These are phyloP conservation scores for Novymonas esmeraldas DNA, from an alignment of 208 protist genomes.

Conservation along the genomic window DNA sequence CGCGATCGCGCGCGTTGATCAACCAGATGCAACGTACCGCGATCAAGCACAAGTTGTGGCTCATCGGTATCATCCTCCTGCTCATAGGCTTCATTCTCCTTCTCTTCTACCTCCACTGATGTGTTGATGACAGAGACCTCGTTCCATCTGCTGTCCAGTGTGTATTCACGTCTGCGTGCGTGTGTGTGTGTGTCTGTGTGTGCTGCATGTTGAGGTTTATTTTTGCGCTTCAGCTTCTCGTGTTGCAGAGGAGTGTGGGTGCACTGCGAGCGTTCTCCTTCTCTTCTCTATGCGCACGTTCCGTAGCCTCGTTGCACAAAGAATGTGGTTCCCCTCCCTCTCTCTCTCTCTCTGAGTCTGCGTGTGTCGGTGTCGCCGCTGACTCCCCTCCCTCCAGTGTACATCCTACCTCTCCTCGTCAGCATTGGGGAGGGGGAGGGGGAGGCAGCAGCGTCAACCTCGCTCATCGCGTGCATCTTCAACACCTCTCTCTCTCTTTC, in stretches of 20 bases:
- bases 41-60: conserved; percentile 59
- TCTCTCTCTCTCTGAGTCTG: neutral
- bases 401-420: too few species aligned
- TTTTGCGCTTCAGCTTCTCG: neutral
- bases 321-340: too few species aligned
- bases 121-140: neutral
- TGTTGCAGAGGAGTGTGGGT: too few species aligned
- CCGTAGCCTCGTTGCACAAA: too few species aligned
- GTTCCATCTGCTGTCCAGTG: too few species aligned
- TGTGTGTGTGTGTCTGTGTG: conserved; percentile 11
- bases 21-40: conserved; percentile 74
- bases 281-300: neutral
- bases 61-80: conserved; percentile 50
- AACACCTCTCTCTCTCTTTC: neutral
- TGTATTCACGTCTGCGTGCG: neutral
- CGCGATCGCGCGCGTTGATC: conserved; percentile 53
- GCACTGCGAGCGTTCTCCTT: neutral
- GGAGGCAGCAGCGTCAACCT: too few species aligned
- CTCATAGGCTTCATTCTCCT: conserved; percentile 48
- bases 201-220: neutral
- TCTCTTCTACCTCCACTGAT: conserved; percentile 35
- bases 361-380: too few species aligned
- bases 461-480: too few species aligned
- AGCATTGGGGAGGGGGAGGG: too few species aligned
- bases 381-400: too few species aligned